phyloP scores from a whole-genome alignment of 2,329 filamentous ascomycete species.

The Albifimbria verrucaria region DNA sequence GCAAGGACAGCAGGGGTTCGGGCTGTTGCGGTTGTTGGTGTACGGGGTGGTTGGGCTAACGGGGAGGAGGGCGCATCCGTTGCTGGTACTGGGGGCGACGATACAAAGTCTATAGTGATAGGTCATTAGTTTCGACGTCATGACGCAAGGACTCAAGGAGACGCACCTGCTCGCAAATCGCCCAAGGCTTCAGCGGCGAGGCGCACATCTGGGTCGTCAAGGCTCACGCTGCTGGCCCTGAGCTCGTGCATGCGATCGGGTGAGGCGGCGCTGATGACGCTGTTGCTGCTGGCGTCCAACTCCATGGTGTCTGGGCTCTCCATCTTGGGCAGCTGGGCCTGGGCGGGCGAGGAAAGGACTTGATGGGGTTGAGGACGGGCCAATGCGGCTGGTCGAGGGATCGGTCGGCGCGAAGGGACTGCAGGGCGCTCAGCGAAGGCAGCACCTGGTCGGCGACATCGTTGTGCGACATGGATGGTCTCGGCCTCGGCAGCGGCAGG shows the following conservation, averaged over 20 bases:
- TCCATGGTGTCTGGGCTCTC: slow-evolving; percentile 49
- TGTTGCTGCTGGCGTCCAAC: slow-evolving; percentile 39
- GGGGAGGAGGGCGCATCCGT: slow-evolving; percentile 31
- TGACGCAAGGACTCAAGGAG: slow-evolving; percentile 8
- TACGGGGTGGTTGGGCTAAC: slow-evolving; percentile 27
- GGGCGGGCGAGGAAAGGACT: slow-evolving; percentile 33
- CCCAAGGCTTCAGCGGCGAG: slow-evolving; percentile 74
- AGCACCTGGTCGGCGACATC: slow-evolving; percentile 24
- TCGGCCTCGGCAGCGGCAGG: slow-evolving; percentile 17
- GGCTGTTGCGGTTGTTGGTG: slow-evolving; percentile 43
- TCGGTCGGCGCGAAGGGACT: slow-evolving; percentile 18
- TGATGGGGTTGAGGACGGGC: slow-evolving; percentile 48
- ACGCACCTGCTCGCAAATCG: slow-evolving; percentile 66
- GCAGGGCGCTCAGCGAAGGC: slow-evolving; percentile 33
- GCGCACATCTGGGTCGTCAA: slow-evolving; percentile 66
- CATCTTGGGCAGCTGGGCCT: slow-evolving; percentile 26
- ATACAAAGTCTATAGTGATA: slow-evolving; percentile 55
- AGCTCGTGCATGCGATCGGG: slow-evolving; percentile 43
- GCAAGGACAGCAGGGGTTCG: slow-evolving; percentile 80
- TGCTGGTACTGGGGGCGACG: slow-evolving; percentile 53
- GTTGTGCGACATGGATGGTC: slow-evolving; percentile 18
- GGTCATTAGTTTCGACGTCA: slow-evolving; percentile 13
- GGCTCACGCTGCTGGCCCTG: slow-evolving; percentile 48
- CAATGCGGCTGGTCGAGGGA: slow-evolving; percentile 26
- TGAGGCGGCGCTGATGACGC: slow-evolving; percentile 39